These are phyloP conservation scores for Porcisia deanei DNA, from an alignment of 208 protist species.

Conservation along the genomic window DNA sequence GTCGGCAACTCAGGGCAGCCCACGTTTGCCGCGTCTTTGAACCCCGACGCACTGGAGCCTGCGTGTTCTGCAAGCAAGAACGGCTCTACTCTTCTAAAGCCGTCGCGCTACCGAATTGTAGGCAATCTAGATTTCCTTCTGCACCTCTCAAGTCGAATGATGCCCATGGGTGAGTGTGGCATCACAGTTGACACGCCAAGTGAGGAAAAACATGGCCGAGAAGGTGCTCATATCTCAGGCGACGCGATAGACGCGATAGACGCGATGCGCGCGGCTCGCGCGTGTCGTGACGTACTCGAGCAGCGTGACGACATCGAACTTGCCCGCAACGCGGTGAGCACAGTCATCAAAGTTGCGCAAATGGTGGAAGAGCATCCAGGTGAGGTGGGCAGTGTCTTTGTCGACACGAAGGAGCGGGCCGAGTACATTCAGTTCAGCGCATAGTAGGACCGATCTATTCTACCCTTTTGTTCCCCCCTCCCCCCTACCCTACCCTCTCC, in stretches of 20 bases:
- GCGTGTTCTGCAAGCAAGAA: not conserved
- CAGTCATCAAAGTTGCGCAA: constrained; percentile 35
- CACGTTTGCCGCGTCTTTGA: not conserved
- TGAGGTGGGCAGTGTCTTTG: constrained; percentile 18
- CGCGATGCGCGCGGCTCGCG: not conserved
- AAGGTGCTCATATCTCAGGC: not conserved
- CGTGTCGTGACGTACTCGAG: constrained; percentile 25
- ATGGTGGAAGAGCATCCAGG: constrained; percentile 29
- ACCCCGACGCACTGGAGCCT: not conserved
- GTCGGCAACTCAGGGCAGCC: not conserved
- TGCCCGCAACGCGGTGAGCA: constrained; percentile 32
- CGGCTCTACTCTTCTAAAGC: not conserved
- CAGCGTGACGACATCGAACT: constrained; percentile 32
- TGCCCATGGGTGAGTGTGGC: constrained; percentile 3
- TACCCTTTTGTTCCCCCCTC: not conserved
- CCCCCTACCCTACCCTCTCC: too few species aligned
- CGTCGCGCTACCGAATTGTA: constrained; percentile 13
- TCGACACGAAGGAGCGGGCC: constrained; percentile 5
- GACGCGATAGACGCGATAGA: not conserved
- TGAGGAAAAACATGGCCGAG: not conserved
- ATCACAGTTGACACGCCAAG: constrained; percentile 2
- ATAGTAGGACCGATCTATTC: not conserved
- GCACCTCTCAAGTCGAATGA: constrained; percentile 14
- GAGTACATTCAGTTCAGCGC: constrained; percentile 35
- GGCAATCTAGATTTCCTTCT: constrained; percentile 29